Conservation (phyloP, 345 rosid genomes). For the Hibiscus trionum region DNA sequence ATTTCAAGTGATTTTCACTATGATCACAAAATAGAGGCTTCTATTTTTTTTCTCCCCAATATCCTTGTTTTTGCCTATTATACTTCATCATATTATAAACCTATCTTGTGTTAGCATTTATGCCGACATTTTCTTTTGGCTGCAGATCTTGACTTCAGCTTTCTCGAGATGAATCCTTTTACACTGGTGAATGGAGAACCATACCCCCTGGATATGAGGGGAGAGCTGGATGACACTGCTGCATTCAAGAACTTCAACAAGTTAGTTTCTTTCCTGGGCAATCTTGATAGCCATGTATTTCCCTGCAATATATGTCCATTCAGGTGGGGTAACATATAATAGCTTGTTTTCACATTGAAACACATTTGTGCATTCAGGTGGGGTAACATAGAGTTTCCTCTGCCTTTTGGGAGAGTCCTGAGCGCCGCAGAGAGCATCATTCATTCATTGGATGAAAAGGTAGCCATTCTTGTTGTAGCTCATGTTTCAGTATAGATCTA, state of each 20-base stretch:
- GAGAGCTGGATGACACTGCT: slow-evolving; percentile 93
- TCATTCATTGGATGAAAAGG: slow-evolving; percentile 93
- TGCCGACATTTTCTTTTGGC: background rate
- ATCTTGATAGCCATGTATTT: background rate
- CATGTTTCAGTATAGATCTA: background rate
- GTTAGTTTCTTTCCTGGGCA: slow-evolving; percentile 27
- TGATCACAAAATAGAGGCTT: background rate
- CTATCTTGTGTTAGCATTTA: background rate
- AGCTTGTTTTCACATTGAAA: background rate
- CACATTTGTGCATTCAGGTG: slow-evolving; percentile 41
- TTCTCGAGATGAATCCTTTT: slow-evolving; percentile 67
- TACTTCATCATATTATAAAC: background rate
- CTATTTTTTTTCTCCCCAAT: background rate
- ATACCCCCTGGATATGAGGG: slow-evolving; percentile 96
- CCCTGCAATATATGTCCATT: too few species aligned
- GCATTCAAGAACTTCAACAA: slow-evolving; percentile 91
- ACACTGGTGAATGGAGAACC: slow-evolving; percentile 81
- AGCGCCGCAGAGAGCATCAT: slow-evolving; percentile 75
- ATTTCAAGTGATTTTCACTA: background rate
- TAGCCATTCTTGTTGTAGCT: slow-evolving; percentile 15
- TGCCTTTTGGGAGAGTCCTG: slow-evolving; percentile 93
- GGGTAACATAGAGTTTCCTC: slow-evolving; percentile 81
- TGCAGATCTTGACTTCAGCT: slow-evolving; percentile 15
- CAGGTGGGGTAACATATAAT: background rate
- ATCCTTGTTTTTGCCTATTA: background rate